Evolutionary conservation across 192 early-diverging fungal species (phyloP).

Genomic region (Podila verticillata): DNA sequence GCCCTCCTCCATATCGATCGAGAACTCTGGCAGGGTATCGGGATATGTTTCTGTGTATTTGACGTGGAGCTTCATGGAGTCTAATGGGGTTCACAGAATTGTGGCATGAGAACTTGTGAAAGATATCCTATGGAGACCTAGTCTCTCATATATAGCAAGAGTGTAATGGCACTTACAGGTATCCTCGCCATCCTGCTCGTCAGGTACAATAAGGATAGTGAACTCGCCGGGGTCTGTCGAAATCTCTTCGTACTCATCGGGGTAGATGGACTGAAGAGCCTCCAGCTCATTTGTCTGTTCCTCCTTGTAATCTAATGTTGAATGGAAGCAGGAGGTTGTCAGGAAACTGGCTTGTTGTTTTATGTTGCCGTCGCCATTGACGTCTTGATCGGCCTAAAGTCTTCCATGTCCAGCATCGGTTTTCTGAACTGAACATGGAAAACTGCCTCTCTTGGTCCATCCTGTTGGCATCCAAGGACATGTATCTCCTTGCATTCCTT

Average conservation of each 20-base stretch:
- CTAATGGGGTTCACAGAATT: conserved; percentile 18
- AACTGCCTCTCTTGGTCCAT: no score
- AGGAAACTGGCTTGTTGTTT: no score
- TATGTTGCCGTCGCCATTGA: no score
- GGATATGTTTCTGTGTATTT: conserved; percentile 81
- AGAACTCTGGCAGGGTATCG: conserved; percentile 72
- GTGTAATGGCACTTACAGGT: conserved; percentile 57
- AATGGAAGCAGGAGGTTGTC: no score
- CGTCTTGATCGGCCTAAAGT: no score
- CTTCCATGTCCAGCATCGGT: no score
- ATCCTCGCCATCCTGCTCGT: conserved; percentile 70
- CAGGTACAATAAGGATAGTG: conserved; percentile 64
- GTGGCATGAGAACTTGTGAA: no score
- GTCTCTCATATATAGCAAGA: background rate
- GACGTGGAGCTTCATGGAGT: conserved; percentile 60
- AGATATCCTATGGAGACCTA: background rate
- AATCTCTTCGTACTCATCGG: conserved; percentile 75
- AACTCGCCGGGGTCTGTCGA: conserved; percentile 61
- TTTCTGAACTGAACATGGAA: no score
- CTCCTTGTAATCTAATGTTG: conserved; percentile 71
- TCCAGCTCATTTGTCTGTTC: conserved; percentile 85
- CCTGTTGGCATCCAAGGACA: no score
- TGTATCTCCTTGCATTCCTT: background rate
- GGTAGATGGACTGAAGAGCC: conserved; percentile 84
- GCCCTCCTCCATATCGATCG: conserved; percentile 62